These are phyloP conservation scores for Xylona heveae DNA, from an alignment of 495 filamentous ascomycete genomes.

Conservation along the genomic window DNA sequence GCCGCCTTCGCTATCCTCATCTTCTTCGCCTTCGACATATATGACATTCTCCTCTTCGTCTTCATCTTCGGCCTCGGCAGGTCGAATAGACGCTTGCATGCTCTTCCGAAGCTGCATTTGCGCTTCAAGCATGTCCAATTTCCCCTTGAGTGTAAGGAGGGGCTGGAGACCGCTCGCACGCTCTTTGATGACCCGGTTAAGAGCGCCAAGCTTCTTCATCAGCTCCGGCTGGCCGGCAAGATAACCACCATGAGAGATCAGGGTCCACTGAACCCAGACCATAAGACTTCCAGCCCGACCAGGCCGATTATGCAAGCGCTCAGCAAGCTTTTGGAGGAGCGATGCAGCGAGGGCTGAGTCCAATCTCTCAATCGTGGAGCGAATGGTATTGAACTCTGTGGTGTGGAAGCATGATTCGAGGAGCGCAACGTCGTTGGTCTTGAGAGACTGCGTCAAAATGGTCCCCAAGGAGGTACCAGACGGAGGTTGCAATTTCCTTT, in stretches of 20 bases:
- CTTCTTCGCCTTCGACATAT: constrained; percentile 63
- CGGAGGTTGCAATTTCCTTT: constrained; percentile 27
- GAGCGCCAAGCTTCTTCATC: constrained; percentile 48
- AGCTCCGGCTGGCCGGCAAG: constrained; percentile 63
- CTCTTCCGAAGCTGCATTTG: constrained; percentile 61
- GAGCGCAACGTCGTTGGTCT: constrained; percentile 69
- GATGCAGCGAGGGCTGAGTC: constrained; percentile 60
- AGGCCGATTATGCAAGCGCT: constrained; percentile 68
- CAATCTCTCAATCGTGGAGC: constrained; percentile 72
- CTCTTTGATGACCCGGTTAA: constrained; percentile 70
- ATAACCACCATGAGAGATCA: constrained; percentile 87
- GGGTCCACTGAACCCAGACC: constrained; percentile 88
- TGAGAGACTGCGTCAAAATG: constrained; percentile 77
- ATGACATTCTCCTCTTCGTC: constrained; percentile 61
- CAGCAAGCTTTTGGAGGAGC: constrained; percentile 64
- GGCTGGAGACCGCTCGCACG: constrained; percentile 63
- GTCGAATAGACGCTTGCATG: constrained; percentile 22
- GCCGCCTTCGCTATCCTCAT: constrained; percentile 21
- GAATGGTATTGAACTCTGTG: constrained; percentile 49
- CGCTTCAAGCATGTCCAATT: constrained; percentile 73
- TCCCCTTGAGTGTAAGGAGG: constrained; percentile 73
- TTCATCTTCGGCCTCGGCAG: constrained; percentile 16
- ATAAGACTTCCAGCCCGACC: constrained; percentile 82
- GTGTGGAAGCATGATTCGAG: constrained; percentile 83
- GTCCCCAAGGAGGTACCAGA: constrained; percentile 68